phyloP scores from a whole-genome alignment of 805 yeast genomes.

The Starmerella apis region DNA sequence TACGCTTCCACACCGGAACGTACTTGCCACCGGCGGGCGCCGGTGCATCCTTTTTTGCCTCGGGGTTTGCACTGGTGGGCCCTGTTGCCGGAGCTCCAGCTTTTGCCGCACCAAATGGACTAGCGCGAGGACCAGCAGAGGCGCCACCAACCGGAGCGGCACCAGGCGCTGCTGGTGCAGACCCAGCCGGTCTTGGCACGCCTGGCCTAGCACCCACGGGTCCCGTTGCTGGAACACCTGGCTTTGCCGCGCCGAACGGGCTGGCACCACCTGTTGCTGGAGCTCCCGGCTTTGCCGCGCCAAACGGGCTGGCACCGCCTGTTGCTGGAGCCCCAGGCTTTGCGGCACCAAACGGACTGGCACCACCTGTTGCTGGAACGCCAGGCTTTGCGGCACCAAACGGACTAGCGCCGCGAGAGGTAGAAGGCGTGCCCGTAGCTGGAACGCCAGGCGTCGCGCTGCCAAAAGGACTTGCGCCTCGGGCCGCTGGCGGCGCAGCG shows the following conservation, averaged over 20 bases:
- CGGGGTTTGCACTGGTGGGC: not conserved
- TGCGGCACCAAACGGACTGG: conserved; percentile 1
- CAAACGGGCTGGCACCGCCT: not conserved
- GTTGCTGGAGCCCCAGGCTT: conserved; percentile 1
- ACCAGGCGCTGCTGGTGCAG: too few species aligned
- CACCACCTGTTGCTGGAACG: not conserved
- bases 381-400: conserved; percentile 20
- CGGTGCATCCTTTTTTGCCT: not conserved
- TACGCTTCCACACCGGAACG: conserved; percentile 7
- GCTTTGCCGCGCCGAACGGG: conserved; percentile 14
- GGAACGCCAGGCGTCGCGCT: not conserved
- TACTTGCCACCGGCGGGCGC: not conserved
- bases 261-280: not conserved
- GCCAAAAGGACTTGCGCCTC: conserved; percentile 10
- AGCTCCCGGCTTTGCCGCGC: conserved; percentile 1
- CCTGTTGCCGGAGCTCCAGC: conserved; percentile 11
- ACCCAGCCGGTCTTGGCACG: too few species aligned
- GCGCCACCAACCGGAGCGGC: conserved; percentile 13
- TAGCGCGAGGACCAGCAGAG: not conserved
- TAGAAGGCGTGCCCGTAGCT: too few species aligned
- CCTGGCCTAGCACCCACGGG: too few species aligned
- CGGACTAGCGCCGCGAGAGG: conserved; percentile 9
- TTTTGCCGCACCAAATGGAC: conserved; percentile 3
- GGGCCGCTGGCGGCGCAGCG: not conserved
- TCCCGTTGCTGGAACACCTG: too few species aligned